Conservation (phyloP, 345 rosid species). For the Pistacia atlantica region DNA sequence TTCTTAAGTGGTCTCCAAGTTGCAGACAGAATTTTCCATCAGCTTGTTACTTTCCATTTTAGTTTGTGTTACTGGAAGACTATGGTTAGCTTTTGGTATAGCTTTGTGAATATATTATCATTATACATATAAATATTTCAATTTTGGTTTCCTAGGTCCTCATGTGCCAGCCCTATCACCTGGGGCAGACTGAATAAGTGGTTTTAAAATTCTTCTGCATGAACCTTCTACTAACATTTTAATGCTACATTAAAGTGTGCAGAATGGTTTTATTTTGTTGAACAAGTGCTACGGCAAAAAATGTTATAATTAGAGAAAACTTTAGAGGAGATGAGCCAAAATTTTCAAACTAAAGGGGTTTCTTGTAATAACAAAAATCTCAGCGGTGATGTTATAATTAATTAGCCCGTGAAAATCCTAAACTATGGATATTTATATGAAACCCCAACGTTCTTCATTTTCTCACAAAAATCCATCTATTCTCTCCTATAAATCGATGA, state of each 20-base stretch:
- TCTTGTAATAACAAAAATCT: no score
- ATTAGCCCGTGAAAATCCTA: no score
- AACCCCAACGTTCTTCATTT: no score
- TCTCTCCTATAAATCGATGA: no score
- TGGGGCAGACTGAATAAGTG: not conserved
- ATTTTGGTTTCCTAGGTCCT: not conserved
- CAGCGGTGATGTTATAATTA: no score
- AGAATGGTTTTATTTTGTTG: slow-evolving; percentile 87
- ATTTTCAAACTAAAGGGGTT: no score
- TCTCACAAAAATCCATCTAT: no score
- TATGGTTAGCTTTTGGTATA: no score
- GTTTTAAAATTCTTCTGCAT: not conserved
- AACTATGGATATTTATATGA: no score
- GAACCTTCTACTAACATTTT: no score
- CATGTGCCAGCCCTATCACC: not conserved
- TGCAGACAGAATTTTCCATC: not conserved
- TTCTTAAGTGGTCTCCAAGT: not conserved
- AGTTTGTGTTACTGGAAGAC: not conserved
- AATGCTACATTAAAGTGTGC: not conserved
- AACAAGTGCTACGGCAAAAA: slow-evolving; percentile 57
- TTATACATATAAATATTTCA: not conserved
- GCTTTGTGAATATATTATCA: slow-evolving; percentile 2
- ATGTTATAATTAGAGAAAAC: no score
- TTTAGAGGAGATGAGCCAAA: no score
- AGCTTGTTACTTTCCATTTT: not conserved